A percentile compares a stretch with the other conserved stretches of the same genome.
phyloP scores from a whole-genome alignment of 805 yeast genomes.

The Candida namnaoensis region DNA sequence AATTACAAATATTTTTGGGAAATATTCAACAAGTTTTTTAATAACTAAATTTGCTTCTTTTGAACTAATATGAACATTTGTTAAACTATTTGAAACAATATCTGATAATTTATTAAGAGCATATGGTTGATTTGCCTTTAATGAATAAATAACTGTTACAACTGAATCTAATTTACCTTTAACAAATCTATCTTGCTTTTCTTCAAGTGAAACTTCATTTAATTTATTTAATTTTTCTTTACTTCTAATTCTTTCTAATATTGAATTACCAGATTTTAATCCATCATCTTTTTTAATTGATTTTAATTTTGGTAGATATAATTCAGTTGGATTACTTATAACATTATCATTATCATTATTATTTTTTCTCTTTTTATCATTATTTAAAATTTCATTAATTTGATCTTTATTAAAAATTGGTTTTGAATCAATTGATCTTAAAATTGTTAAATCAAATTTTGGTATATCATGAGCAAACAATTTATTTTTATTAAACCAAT shows the following conservation, averaged over 20 bases:
- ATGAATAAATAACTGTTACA: slow-evolving; percentile 19
- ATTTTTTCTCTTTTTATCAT: slow-evolving; percentile 13
- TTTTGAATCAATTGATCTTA: not conserved
- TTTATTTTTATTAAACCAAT: slow-evolving; percentile 10
- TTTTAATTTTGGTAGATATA: not conserved
- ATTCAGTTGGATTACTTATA: not conserved
- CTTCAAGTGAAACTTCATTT: slow-evolving; percentile 13
- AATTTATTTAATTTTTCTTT: slow-evolving; percentile 22
- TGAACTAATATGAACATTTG: slow-evolving; percentile 4
- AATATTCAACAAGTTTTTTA: not conserved
- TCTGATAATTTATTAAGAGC: slow-evolving; percentile 10
- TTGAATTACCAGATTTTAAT: slow-evolving; percentile 13
- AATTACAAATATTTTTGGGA: not conserved
- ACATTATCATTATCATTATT: no score
- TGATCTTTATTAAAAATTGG: slow-evolving; percentile 5
- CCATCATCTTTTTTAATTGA: slow-evolving; percentile 3
- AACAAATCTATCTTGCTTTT: slow-evolving; percentile 14
- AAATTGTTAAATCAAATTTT: not conserved
- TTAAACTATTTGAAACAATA: slow-evolving; percentile 9
- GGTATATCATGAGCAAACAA: slow-evolving; percentile 7
- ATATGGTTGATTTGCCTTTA: slow-evolving; percentile 15
- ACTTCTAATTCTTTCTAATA: slow-evolving; percentile 29
- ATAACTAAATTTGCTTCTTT: slow-evolving; percentile 8
- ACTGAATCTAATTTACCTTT: slow-evolving; percentile 20
- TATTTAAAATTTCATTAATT: slow-evolving; percentile 27